Evolutionary conservation across 1,139 yeast genomes (phyloP).

Genomic region (Debaryomyces coudertii): DNA sequence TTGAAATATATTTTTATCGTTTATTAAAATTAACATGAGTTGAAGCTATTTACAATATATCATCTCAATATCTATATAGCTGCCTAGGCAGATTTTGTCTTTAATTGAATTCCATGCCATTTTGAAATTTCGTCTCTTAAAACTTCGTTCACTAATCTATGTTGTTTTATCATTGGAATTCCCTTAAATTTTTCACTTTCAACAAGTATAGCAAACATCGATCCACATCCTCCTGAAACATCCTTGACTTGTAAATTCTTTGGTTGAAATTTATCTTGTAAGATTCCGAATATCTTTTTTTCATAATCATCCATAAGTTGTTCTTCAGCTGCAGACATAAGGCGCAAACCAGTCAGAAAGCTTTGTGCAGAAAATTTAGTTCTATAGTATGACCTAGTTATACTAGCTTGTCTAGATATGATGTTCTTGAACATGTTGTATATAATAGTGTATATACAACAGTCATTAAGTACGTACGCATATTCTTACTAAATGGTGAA

Average conservation of each 20-base stretch:
- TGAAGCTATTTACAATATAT: not conserved
- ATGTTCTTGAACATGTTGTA: not conserved
- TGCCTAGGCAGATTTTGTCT: conserved; percentile 57
- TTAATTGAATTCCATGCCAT: conserved; percentile 95
- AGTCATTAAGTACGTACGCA: not conserved
- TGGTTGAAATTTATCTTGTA: conserved; percentile 61
- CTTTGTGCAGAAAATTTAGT: not conserved
- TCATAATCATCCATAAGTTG: conserved; percentile 67
- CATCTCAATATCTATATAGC: not conserved
- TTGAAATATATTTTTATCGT: conserved; percentile 7
- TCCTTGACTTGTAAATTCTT: conserved; percentile 67
- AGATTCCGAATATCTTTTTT: conserved; percentile 58
- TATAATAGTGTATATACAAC: not conserved
- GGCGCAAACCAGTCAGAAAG: not conserved
- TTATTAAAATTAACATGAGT: not conserved
- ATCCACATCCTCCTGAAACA: conserved; percentile 94
- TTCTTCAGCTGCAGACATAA: conserved; percentile 12
- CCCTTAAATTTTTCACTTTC: conserved; percentile 79
- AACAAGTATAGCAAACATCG: conserved; percentile 90
- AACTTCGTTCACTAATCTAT: conserved; percentile 79
- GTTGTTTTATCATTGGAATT: conserved; percentile 84
- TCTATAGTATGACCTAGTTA: not conserved
- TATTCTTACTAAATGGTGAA: conserved; percentile 2
- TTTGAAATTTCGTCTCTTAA: conserved; percentile 82
- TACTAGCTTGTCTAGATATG: not conserved